Evolutionary conservation across 495 filamentous ascomycete genomes (phyloP).

Genomic region (Halenospora varia): DNA sequence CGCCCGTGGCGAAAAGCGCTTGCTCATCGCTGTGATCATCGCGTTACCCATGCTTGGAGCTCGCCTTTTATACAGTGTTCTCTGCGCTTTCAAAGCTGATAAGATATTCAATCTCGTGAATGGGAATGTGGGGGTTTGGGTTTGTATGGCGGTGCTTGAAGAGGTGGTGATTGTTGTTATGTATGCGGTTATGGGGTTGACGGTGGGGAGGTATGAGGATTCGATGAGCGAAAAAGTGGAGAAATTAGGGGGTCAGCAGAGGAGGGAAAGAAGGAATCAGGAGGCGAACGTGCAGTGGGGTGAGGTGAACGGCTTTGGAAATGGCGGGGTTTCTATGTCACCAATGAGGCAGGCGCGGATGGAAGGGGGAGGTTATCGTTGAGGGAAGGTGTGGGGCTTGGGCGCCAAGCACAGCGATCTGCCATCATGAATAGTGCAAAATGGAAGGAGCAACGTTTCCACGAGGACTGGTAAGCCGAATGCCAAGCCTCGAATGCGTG

Average conservation of each 20-base stretch:
- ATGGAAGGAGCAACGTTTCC: too few species aligned
- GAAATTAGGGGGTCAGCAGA: background rate
- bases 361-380: too few species aligned
- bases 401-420: too few species aligned
- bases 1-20: background rate
- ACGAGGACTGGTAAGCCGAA: too few species aligned
- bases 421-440: too few species aligned
- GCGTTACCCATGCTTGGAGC: background rate
- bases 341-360: too few species aligned
- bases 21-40: background rate
- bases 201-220: background rate
- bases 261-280: background rate
- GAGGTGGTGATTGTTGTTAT: constrained; percentile 33
- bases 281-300: too few species aligned
- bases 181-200: constrained; percentile 9
- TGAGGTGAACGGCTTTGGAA: too few species aligned
- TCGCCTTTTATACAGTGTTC: background rate
- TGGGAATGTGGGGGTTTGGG: constrained; percentile 27
- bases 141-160: constrained; percentile 35
- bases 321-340: too few species aligned
- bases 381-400: too few species aligned
- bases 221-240: background rate
- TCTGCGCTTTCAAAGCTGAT: constrained; percentile 15
- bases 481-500: too few species aligned
- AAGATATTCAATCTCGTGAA: constrained; percentile 25